Conservation (phyloP, 495 filamentous ascomycete genomes). For the Filosporella fistucella region DNA sequence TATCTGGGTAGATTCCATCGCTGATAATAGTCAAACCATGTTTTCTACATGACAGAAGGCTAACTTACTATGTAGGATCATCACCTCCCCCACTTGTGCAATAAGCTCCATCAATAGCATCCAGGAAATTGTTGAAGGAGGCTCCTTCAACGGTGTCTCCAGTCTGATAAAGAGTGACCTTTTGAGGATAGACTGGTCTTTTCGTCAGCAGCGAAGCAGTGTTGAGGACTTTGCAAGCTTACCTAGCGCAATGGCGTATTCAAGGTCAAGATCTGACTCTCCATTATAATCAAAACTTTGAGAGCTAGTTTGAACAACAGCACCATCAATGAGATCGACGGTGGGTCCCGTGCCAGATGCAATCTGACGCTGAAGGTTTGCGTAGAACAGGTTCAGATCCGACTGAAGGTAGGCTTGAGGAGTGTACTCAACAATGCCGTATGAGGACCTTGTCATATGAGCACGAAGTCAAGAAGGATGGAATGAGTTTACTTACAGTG, state of each 20-base stretch:
- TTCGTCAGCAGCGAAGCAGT: no score
- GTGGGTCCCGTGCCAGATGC: conserved; percentile 12
- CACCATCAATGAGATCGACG: conserved; percentile 19
- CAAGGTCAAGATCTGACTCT: conserved; percentile 21
- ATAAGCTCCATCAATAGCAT: conserved; percentile 20
- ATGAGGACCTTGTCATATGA: conserved; percentile 13
- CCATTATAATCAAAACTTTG: conserved; percentile 18
- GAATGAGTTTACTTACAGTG: conserved; percentile 2
- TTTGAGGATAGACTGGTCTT: conserved; percentile 21
- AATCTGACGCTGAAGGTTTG: conserved; percentile 18
- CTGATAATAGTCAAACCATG: not conserved
- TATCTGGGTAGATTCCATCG: conserved; percentile 22
- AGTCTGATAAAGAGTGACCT: conserved; percentile 18
- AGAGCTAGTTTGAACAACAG: conserved; percentile 9
- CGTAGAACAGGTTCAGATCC: conserved; percentile 19
- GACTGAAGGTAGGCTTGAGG: conserved; percentile 16
- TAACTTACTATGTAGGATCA: conserved; percentile 18
- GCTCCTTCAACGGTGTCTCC: conserved; percentile 19
- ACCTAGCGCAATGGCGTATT: conserved; percentile 21
- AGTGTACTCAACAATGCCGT: conserved; percentile 22
- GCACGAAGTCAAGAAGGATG: no score
- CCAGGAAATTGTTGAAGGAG: conserved; percentile 20
- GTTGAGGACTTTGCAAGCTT: not conserved
- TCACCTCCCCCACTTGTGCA: conserved; percentile 19
- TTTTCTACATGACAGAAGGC: not conserved